These are phyloP conservation scores for Cyathus striatus DNA, from an alignment of 768 basidiomycete genomes.

Conservation along the genomic window DNA sequence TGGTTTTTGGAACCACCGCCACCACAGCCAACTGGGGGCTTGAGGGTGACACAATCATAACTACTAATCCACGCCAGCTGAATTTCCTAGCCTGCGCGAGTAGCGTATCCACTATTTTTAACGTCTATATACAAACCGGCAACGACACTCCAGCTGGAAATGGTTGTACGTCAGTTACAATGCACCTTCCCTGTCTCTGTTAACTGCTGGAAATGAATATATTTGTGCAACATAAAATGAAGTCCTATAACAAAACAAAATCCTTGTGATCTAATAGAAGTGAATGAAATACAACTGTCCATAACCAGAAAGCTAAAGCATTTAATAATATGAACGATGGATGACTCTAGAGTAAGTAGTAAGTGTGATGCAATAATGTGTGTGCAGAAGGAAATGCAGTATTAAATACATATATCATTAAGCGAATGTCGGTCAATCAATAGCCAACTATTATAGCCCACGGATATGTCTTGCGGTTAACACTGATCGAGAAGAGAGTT, in stretches of 20 bases:
- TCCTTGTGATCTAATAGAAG: neutral
- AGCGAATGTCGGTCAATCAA: too few species aligned
- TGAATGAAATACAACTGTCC: neutral
- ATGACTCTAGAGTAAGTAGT: too few species aligned
- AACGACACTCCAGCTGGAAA: conserved; percentile 39
- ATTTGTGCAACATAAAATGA: neutral
- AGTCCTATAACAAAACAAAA: neutral
- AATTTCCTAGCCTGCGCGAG: conserved; percentile 52
- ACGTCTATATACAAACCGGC: conserved; percentile 45
- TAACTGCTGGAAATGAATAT: conserved; percentile 7
- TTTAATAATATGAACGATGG: too few species aligned
- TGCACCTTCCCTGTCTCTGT: conserved; percentile 41
- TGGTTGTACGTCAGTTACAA: conserved; percentile 31
- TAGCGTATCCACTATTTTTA: conserved; percentile 32
- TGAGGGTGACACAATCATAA: conserved; percentile 58
- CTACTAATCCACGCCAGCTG: conserved; percentile 42
- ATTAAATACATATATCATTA: too few species aligned
- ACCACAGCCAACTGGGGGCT: conserved; percentile 51
- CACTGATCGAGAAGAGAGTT: conserved; percentile 42
- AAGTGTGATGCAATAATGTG: too few species aligned
- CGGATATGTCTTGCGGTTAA: too few species aligned
- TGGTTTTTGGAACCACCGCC: conserved; percentile 40
- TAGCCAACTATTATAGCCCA: too few species aligned
- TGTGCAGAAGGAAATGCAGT: too few species aligned
- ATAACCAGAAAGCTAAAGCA: too few species aligned